A percentile compares a stretch with the other conserved stretches of the same genome.
These are phyloP conservation scores for Eucalyptus polybractea DNA, from an alignment of 345 rosid genomes.

Conservation along the genomic window DNA sequence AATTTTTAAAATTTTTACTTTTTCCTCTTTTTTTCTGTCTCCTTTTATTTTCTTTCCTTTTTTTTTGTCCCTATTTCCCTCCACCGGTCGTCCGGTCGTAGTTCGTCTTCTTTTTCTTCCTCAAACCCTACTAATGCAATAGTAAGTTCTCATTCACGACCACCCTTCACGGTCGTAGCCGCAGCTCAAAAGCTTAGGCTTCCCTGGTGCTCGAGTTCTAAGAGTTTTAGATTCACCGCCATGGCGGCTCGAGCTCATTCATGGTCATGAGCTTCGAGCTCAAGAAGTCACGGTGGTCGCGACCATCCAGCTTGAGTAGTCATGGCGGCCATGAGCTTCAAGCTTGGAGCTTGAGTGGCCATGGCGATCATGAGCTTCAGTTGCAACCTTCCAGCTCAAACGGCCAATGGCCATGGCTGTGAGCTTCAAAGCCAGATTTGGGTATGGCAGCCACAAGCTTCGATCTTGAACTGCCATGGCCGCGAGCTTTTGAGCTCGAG, in stretches of 20 bases:
- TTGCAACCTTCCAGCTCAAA: background rate
- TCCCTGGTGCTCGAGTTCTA: background rate
- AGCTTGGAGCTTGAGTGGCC: background rate
- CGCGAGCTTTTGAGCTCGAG: background rate
- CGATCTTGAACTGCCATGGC: background rate
- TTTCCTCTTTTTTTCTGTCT: background rate
- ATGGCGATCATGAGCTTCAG: background rate
- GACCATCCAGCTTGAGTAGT: background rate
- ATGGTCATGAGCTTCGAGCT: background rate
- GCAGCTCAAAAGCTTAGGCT: background rate
- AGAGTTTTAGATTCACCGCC: background rate
- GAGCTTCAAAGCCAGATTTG: background rate
- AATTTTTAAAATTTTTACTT: background rate
- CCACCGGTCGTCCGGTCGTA: accelerated
- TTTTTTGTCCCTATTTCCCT: background rate
- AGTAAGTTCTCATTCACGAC: too few species aligned
- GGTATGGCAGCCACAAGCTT: background rate
- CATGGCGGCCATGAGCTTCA: background rate
- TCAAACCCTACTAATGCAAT: background rate
- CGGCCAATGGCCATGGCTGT: background rate
- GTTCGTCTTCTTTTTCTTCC: background rate
- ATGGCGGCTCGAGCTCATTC: background rate
- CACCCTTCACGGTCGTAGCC: background rate
- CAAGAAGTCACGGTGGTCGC: background rate
- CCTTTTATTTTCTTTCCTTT: background rate